Conservation (phyloP, 495 filamentous ascomycete species). For the Pseudomonodictys pantanalensis region DNA sequence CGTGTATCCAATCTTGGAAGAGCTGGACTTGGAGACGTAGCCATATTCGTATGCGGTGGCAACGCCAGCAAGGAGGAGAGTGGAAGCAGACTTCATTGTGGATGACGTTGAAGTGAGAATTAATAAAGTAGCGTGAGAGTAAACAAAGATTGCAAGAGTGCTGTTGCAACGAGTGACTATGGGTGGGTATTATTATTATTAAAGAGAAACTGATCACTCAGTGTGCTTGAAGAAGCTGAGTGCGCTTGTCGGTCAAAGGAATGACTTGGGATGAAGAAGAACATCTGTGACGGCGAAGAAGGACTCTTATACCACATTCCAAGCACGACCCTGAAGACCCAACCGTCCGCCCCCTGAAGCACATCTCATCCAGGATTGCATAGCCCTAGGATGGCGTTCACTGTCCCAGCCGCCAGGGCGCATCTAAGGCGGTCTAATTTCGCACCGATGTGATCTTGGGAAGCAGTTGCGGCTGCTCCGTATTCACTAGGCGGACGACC, state of each 20-base stretch:
- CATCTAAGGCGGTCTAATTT: too few species aligned
- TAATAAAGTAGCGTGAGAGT: slow-evolving; percentile 3
- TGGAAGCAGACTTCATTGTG: slow-evolving; percentile 23
- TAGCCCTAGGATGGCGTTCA: too few species aligned
- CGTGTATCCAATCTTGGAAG: slow-evolving; percentile 1
- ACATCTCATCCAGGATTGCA: too few species aligned
- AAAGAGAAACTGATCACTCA: slow-evolving; percentile 6
- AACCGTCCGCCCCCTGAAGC: too few species aligned
- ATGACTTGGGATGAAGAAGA: slow-evolving; percentile 8
- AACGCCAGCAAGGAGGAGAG: slow-evolving; percentile 16
- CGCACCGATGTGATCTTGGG: not conserved
- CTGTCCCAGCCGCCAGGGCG: too few species aligned
- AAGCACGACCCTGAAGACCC: too few species aligned
- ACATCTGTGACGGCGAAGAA: not conserved
- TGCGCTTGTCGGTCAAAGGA: slow-evolving; percentile 4
- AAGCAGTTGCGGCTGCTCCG: not conserved
- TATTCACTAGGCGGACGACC: not conserved
- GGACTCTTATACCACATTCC: not conserved
- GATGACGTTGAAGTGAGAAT: not conserved
- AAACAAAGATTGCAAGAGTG: not conserved
- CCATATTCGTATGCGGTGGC: slow-evolving; percentile 15
- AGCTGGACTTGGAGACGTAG: not conserved
- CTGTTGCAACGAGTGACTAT: slow-evolving; percentile 12
- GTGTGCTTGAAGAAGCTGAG: slow-evolving; percentile 3
- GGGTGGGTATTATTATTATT: slow-evolving; percentile 12